Percentiles rank a stretch among this genome's conserved stretches.
phyloP scores from a whole-genome alignment of 352 stramenopile species.

The Thalassiosira exigua region DNA sequence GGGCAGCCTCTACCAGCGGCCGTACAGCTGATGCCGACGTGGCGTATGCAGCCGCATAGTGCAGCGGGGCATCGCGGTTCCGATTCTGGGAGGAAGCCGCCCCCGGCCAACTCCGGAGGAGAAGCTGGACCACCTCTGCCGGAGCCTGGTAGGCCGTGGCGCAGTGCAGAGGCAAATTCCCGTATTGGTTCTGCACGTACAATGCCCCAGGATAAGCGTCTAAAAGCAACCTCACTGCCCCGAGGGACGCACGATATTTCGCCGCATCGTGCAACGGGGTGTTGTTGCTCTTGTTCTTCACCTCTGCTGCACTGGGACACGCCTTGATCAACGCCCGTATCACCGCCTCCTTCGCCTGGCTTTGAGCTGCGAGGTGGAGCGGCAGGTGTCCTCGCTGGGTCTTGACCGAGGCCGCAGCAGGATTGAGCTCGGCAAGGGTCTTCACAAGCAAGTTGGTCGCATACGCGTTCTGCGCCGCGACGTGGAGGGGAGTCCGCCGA shows the following conservation, averaged over 20 bases:
- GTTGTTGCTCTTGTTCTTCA: conserved; percentile 65
- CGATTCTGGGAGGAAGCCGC: conserved; percentile 52
- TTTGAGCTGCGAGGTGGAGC: conserved; percentile 53
- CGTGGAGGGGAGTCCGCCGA: conserved; percentile 56
- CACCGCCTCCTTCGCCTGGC: conserved; percentile 50
- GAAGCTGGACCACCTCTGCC: conserved; percentile 48
- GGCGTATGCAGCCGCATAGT: conserved; percentile 52
- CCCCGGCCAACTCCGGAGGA: conserved; percentile 51
- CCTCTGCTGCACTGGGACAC: conserved; percentile 46
- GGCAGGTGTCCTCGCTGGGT: conserved; percentile 57
- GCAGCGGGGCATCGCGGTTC: conserved; percentile 49
- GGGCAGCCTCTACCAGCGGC: conserved; percentile 52
- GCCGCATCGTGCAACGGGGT: conserved; percentile 68
- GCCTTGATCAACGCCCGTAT: conserved; percentile 62
- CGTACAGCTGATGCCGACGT: conserved; percentile 34
- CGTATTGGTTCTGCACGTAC: conserved; percentile 70
- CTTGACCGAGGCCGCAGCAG: conserved; percentile 37
- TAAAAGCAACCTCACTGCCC: conserved; percentile 54
- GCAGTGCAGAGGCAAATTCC: conserved; percentile 67
- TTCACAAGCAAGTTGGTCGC: conserved; percentile 53
- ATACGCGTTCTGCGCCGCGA: conserved; percentile 57
- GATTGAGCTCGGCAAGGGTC: conserved; percentile 48
- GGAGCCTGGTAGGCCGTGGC: conserved; percentile 60
- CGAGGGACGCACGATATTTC: conserved; percentile 57
- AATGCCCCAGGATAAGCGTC: conserved; percentile 57